Percentiles rank a stretch among this genome's conserved stretches.
These are phyloP conservation scores for Kregervanrija fluxuum DNA, from an alignment of 805 yeast genomes.

Conservation along the genomic window DNA sequence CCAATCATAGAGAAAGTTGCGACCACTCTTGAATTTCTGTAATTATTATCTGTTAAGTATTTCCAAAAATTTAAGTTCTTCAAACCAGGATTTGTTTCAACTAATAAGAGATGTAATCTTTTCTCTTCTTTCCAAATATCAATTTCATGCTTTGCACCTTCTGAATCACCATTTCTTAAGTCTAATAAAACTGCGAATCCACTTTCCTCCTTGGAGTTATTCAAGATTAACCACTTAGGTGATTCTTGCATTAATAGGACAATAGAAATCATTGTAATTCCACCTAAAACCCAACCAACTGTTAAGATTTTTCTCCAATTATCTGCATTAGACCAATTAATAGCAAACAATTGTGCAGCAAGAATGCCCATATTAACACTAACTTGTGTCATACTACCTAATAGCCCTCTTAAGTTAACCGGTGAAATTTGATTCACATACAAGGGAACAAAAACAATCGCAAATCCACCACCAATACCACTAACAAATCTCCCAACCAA, in stretches of 20 bases:
- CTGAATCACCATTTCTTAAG: constrained; percentile 28
- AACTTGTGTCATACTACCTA: constrained; percentile 89
- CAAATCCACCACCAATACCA: constrained; percentile 84
- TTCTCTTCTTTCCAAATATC: constrained; percentile 25
- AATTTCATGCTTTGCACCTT: constrained; percentile 18
- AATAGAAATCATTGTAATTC: constrained; percentile 37
- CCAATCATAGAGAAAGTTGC: constrained; percentile 70
- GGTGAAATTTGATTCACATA: constrained; percentile 80
- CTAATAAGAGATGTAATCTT: constrained; percentile 15
- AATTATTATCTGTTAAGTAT: constrained; percentile 47
- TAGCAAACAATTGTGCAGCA: constrained; percentile 68
- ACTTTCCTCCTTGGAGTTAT: constrained; percentile 27
- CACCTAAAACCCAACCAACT: constrained; percentile 52
- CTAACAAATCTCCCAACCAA: constrained; percentile 66
- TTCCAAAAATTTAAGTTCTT: constrained; percentile 24
- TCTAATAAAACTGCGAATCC: constrained; percentile 24
- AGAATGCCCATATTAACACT: constrained; percentile 81
- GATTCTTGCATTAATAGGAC: constrained; percentile 54
- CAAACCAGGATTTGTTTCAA: constrained; percentile 18
- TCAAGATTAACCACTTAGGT: constrained; percentile 67
- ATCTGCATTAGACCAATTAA: constrained; percentile 53
- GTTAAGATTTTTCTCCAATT: constrained; percentile 70
- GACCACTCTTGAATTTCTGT: constrained; percentile 50
- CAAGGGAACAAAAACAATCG: constrained; percentile 80
- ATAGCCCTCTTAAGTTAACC: constrained; percentile 52